Conservation (phyloP, 345 rosid species). For the Corchorus capsularis region DNA sequence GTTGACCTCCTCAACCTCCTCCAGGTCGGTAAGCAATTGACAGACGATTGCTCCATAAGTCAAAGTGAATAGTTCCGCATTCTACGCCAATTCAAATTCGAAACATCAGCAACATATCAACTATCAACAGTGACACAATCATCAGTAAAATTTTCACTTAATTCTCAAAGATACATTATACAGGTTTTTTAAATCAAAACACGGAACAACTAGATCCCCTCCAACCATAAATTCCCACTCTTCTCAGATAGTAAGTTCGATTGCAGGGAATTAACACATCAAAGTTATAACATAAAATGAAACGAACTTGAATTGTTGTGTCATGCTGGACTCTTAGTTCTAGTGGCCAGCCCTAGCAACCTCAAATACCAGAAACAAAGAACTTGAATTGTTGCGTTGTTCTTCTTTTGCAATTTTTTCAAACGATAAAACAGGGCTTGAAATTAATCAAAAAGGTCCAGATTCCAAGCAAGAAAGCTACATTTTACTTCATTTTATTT, state of each 20-base stretch:
- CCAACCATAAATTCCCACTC: background rate
- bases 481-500: background rate
- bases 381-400: background rate
- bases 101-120: constrained; percentile 15
- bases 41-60: constrained; percentile 93
- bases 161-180: background rate
- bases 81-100: constrained; percentile 43
- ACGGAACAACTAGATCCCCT: background rate
- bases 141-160: background rate
- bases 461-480: background rate
- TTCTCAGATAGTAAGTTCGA: background rate
- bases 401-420: background rate
- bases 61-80: constrained; percentile 87
- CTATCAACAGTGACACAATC: constrained; percentile 10
- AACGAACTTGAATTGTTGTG: background rate
- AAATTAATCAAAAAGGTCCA: background rate
- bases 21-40: constrained; percentile 88
- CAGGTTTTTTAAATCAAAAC: background rate
- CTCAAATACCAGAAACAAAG: no score
- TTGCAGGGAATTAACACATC: background rate
- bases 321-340: no score
- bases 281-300: background rate
- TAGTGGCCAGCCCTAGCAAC: background rate
- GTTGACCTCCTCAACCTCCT: constrained; percentile 96
- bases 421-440: background rate